Base-by-base conservation (phyloP, 805 yeast species). In the Gaillardinia entomophila region DNA sequence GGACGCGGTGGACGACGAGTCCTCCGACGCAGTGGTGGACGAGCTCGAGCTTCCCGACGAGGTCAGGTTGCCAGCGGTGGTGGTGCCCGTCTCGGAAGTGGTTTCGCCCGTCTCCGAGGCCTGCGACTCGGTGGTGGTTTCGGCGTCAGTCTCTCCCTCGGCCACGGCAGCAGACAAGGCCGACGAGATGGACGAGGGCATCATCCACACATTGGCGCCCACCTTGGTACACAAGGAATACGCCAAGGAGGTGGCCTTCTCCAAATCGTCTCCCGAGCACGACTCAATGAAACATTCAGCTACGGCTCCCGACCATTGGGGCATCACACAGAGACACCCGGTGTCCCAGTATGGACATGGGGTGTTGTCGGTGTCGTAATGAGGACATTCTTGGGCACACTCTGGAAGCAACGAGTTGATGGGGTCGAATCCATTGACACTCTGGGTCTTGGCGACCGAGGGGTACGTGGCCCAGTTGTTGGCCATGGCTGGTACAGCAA, bases 321-420 rank as follows among this genome's bases (percentile, higher is more conserved):
- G 66, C 70, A 68, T 66, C 19, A 67, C 68, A 45, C 74, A 68
- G 30, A 68, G 55, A 39, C 75, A 68, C 6, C 75, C 75, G 18
- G 73, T 65, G 42, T 68, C 75, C 73, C 73, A 68, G 48, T 68
- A 66, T 28, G 75, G 75, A 41, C 75, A 69, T 15, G 74, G 74
- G 4, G 75, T 70, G 32, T 60, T 66, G 23, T 54, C 49, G 10
- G 63, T 56, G 17, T 54, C 45, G 24, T 47, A 40, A 30, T 60
- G 47, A 12, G 62, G 71, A 49, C 75, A 69, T 3, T 50, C 40
- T 33, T 50, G 37, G 24, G 75, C 75, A 49, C 75, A 70, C 2
- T 44, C 29, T 18, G 75, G 75, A 18, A 68, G 48, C 5, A 41
- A 33, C 17, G 41, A 45, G 35, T 53, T 56, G 32, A 69, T 58